phyloP scores from a whole-genome alignment of 2,329 filamentous ascomycete genomes.

The Harringtonia lauricola region DNA sequence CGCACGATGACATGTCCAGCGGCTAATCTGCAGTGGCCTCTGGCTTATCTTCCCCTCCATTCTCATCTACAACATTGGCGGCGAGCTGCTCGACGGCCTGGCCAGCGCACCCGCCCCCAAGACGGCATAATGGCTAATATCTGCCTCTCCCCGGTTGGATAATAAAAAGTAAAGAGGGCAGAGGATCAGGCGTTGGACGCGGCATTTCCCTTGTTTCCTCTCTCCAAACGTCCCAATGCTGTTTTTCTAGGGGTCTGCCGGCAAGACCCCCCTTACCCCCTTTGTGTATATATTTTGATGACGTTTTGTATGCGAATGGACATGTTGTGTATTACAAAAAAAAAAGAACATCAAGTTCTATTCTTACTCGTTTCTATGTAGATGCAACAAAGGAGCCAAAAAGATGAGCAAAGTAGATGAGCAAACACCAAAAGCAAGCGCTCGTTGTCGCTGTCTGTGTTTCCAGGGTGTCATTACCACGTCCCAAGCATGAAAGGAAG shows the following conservation, averaged over 20 bases:
- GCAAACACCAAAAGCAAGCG: neutral
- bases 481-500: neutral
- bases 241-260: constrained; percentile 4
- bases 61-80: constrained; percentile 37
- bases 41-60: constrained; percentile 44
- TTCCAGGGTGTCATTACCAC: neutral
- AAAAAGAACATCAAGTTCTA: neutral
- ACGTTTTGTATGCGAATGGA: neutral
- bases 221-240: neutral
- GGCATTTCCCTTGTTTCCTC: neutral
- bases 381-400: neutral
- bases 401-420: neutral
- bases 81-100: constrained; percentile 36
- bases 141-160: no score
- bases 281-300: neutral
- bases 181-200: no score
- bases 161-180: no score
- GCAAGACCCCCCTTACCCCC: constrained; percentile 8
- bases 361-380: no score
- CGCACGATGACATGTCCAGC: neutral
- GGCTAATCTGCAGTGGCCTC: constrained; percentile 28
- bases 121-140: constrained; percentile 25
- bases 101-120: constrained; percentile 25
- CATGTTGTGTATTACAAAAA: neutral
- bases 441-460: neutral